These are phyloP conservation scores for Emmonsiellopsis sp. DNA, from an alignment of 2,329 filamentous ascomycete species.

Conservation along the genomic window DNA sequence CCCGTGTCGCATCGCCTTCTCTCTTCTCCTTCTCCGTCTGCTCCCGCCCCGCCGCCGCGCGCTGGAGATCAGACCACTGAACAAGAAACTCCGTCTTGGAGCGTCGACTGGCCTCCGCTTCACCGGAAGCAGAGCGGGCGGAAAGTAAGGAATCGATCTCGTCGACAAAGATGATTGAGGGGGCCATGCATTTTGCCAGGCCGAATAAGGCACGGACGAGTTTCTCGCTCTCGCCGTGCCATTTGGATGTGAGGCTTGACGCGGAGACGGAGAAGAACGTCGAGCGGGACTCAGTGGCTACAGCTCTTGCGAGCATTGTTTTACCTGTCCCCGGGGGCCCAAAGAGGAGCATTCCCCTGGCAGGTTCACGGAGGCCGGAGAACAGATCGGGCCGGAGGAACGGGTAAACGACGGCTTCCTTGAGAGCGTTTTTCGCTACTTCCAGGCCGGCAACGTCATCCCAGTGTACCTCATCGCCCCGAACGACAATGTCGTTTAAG, in stretches of 20 bases:
- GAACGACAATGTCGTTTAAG: conserved; percentile 87
- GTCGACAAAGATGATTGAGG: conserved; percentile 96
- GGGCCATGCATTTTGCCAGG: conserved; percentile 79
- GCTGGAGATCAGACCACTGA: conserved; percentile 90
- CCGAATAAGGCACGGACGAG: conserved; percentile 85
- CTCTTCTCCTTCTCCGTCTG: conserved; percentile 53
- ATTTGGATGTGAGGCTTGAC: conserved; percentile 90
- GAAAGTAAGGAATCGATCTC: conserved; percentile 94
- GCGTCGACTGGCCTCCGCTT: conserved; percentile 84
- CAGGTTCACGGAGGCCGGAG: conserved; percentile 88
- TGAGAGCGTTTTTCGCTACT: conserved; percentile 79
- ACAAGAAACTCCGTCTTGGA: conserved; percentile 98
- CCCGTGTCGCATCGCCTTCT: conserved; percentile 72
- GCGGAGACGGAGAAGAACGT: conserved; percentile 97
- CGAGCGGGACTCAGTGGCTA: conserved; percentile 87
- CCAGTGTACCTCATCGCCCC: conserved; percentile 93
- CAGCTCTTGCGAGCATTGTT: conserved; percentile 91
- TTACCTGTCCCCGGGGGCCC: conserved; percentile 97
- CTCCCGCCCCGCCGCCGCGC: conserved; percentile 81
- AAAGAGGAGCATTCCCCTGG: conserved; percentile 89
- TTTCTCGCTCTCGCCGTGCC: conserved; percentile 92
- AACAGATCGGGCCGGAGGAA: conserved; percentile 93
- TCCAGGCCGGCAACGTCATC: conserved; percentile 85
- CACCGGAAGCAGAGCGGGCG: conserved; percentile 64
- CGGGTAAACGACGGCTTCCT: conserved; percentile 94